phyloP scores from a whole-genome alignment of 2,329 filamentous ascomycete species.

The Apiospora koreana region DNA sequence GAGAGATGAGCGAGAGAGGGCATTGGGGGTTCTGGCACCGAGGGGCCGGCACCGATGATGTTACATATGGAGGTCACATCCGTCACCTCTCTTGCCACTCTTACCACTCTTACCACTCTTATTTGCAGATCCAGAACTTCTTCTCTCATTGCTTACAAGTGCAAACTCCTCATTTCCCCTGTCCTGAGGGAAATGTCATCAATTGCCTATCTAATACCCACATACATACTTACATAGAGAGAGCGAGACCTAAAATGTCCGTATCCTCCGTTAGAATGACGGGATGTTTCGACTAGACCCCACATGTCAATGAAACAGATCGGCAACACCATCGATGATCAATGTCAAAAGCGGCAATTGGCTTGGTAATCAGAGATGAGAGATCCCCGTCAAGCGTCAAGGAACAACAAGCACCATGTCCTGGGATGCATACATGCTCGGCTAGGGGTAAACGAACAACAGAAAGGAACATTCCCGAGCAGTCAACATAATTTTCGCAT shows the following conservation, averaged over 20 bases:
- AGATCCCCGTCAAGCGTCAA: background rate
- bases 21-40: background rate
- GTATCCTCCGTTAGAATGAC: background rate
- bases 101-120: too few relatives aligned
- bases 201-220: background rate
- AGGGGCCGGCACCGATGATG: background rate
- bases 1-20: background rate
- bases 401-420: background rate
- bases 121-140: background rate
- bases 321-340: background rate
- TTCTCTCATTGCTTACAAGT: background rate
- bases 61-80: background rate
- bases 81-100: too few relatives aligned
- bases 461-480: background rate
- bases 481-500: background rate
- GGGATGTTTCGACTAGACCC: conserved; percentile 1
- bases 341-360: background rate
- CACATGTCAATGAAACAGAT: background rate
- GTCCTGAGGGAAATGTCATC: background rate
- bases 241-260: background rate
- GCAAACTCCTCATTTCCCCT: background rate
- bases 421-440: background rate
- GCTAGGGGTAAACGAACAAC: background rate
- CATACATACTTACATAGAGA: background rate
- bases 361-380: background rate